Evolutionary conservation across 176 grass and related monocot species (phyloP).

Genomic region (Typha latifolia): DNA sequence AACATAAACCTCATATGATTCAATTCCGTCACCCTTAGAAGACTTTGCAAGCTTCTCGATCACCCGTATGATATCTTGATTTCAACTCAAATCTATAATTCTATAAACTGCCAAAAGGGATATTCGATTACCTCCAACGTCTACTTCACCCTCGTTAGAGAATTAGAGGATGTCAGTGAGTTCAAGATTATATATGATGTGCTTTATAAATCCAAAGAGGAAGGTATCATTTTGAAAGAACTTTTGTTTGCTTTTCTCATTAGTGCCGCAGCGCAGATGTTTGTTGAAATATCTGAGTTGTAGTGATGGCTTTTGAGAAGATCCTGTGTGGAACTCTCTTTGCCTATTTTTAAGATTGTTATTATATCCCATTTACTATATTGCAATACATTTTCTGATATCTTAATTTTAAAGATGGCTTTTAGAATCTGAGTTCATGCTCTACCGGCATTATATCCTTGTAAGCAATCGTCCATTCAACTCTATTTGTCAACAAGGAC

Average conservation of each 20-base stretch:
- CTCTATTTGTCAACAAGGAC: too few relatives aligned
- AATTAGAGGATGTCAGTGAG: constrained; percentile 35
- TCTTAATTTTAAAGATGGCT: too few relatives aligned
- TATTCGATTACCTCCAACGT: constrained; percentile 38
- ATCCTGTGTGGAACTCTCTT: constrained; percentile 23
- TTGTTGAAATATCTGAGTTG: constrained; percentile 65
- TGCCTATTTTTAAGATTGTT: background rate
- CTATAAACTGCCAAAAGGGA: constrained; percentile 38
- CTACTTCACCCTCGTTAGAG: constrained; percentile 36
- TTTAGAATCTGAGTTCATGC: too few relatives aligned
- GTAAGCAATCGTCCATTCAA: too few relatives aligned
- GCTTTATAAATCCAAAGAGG: constrained; percentile 24
- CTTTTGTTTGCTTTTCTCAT: constrained; percentile 36
- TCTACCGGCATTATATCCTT: too few relatives aligned
- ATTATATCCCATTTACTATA: background rate
- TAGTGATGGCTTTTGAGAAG: constrained; percentile 96
- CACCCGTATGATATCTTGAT: constrained; percentile 49
- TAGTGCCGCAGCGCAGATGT: constrained; percentile 52
- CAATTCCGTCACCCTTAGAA: constrained; percentile 39
- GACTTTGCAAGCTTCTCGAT: constrained; percentile 26
- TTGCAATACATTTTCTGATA: too few relatives aligned
- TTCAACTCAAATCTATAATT: constrained; percentile 55
- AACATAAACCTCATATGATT: too few relatives aligned
- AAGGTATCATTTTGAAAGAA: constrained; percentile 42
- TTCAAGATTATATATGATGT: constrained; percentile 34